Base-by-base conservation (phyloP, 2,329 filamentous ascomycete genomes). In the Epichloe glyceriae region DNA sequence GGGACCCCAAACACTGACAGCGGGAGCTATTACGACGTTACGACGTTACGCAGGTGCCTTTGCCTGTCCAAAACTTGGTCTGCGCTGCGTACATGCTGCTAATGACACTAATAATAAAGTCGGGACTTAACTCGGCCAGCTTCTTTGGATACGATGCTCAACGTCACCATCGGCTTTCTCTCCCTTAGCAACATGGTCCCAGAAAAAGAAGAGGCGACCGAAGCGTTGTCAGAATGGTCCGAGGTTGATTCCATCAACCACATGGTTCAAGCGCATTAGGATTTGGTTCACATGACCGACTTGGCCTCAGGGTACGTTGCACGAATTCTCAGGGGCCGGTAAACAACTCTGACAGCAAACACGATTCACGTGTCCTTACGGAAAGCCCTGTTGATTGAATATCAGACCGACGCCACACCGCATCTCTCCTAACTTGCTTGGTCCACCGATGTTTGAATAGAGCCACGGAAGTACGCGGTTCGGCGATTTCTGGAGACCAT, bases 11-110 rank as follows among this genome's bases (percentile, higher is more conserved):
- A 43, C 30, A 46, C 15, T 51, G 49, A 51, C 40, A 53, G 49
- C 45, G 39, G 47, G 37, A 52, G 47, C 46, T 19, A 37, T 42
- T 48, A 35, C 48, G 41, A 50, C 47, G 35, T 42, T 12, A 22
- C 50, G 47, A 50, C 47, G 42, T 46, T 11, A 43, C 35, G 46
- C 46, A 43, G 14, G 37, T 50, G 38, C 6, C 30, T 30, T 30
- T 39, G 41, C 8, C 20, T 20, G 10, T 48, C n/a, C n/a, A 47
- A 6, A 7, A 26, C 34, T 33, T 47, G 15, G 30, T 15, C n/a
- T 45, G 11, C 2, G 10, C 22, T 5, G 19, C 5, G 38, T 19
- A 11, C 39, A n/a, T 19, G 26, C n/a, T 41, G 46, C 39, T 2
- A 19, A 14, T 20, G 17, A 14, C 12, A 42, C 11, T 40, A 26